A percentile compares a stretch with the other conserved stretches of the same genome.
phyloP scores from a whole-genome alignment of 306 rosid genomes.

The Boehmeria nivea region DNA sequence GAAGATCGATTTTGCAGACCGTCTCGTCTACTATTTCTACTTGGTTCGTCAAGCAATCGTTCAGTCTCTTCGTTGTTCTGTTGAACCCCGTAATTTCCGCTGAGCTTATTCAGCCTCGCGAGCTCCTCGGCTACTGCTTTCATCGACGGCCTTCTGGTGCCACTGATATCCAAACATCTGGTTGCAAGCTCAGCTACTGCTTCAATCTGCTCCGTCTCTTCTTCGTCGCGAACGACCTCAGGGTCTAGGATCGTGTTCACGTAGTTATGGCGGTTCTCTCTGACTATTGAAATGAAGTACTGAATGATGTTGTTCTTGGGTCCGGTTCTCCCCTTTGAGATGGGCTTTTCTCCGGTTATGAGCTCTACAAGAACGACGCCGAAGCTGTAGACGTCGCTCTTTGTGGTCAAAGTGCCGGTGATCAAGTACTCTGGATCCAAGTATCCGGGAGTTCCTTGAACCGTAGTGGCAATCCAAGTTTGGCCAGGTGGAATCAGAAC shows the following conservation, averaged over 20 bases:
- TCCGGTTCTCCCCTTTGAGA: background rate
- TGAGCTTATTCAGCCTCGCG: background rate
- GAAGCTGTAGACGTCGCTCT: slow-evolving; percentile 21
- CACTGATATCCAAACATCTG: background rate
- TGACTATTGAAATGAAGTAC: background rate
- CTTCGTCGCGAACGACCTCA: background rate
- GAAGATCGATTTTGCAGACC: too few species aligned
- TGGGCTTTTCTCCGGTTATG: slow-evolving; percentile 4
- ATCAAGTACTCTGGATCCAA: slow-evolving; percentile 10
- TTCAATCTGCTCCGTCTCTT: background rate
- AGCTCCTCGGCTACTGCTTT: slow-evolving; percentile 12
- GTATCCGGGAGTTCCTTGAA: slow-evolving; percentile 20
- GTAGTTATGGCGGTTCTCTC: background rate
- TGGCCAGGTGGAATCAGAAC: slow-evolving; percentile 10
- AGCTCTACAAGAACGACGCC: slow-evolving; percentile 14
- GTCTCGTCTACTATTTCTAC: too few species aligned
- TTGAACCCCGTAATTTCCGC: background rate
- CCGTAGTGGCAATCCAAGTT: background rate
- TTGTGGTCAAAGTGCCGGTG: background rate
- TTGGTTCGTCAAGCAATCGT: background rate
- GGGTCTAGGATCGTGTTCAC: background rate
- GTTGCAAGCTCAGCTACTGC: slow-evolving; percentile 6
- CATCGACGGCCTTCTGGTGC: slow-evolving; percentile 2
- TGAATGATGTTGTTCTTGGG: background rate
- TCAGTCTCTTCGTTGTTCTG: background rate